A percentile compares a stretch with the other conserved stretches of the same genome.
These are phyloP conservation scores for Entophlyctis luteolus DNA, from an alignment of 192 early-diverging fungal species.

Conservation along the genomic window DNA sequence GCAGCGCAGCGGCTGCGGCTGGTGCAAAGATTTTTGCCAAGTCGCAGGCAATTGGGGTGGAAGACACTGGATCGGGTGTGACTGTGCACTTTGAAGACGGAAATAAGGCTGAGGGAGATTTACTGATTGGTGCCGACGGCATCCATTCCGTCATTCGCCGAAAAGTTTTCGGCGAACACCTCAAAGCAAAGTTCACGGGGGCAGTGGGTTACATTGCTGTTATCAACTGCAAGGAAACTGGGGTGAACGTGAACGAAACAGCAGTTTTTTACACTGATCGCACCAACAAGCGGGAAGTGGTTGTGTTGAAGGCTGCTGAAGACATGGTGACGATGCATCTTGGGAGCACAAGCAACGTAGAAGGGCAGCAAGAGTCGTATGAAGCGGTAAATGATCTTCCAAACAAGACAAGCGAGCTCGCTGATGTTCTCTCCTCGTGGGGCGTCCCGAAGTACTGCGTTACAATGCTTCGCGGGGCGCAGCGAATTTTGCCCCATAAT, in stretches of 20 bases:
- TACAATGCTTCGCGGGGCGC: background rate
- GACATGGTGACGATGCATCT: background rate
- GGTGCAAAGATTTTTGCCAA: background rate
- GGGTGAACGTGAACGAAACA: background rate
- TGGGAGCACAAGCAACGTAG: background rate
- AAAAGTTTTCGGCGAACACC: conserved; percentile 31
- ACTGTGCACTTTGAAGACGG: conserved; percentile 1
- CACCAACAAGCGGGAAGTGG: background rate
- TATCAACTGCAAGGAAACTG: background rate
- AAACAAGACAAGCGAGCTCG: background rate
- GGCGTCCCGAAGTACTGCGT: background rate
- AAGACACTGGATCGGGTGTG: background rate
- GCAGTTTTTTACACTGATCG: background rate
- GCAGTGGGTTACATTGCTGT: conserved; percentile 9
- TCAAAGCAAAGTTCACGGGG: conserved; percentile 8
- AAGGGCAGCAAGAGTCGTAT: background rate
- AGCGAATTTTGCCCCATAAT: background rate
- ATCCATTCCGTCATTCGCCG: conserved; percentile 7
- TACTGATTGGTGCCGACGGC: conserved; percentile 24
- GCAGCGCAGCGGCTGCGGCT: background rate
- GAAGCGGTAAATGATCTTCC: background rate
- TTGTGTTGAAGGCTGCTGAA: conserved; percentile 3
- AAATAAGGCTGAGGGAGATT: background rate
- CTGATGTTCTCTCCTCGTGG: background rate
- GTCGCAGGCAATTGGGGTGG: background rate